Conservation (phyloP, 129 eudicot species). For the Rutidosis leptorrhynchoides region DNA sequence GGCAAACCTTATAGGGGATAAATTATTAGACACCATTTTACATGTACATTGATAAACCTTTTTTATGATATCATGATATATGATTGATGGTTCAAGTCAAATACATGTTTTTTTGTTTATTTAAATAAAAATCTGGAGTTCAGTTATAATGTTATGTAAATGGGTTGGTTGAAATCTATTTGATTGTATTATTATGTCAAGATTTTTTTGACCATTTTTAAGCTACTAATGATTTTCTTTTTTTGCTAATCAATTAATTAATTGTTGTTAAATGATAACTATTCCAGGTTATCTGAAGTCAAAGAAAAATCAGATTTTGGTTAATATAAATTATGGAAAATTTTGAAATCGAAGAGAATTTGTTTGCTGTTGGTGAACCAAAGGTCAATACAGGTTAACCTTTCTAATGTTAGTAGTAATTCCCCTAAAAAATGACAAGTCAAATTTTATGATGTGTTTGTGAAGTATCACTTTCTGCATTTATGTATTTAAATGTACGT, state of each 20-base stretch:
- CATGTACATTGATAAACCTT: neutral
- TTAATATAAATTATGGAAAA: constrained; percentile 54
- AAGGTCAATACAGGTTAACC: constrained; percentile 45
- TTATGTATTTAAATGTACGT: neutral
- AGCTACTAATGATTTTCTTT: constrained; percentile 1
- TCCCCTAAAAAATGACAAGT: neutral
- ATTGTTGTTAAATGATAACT: constrained; percentile 11
- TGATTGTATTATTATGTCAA: neutral
- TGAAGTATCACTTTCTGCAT: neutral
- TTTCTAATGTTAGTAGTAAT: neutral
- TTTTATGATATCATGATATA: too few species aligned
- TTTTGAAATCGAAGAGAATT: constrained; percentile 74
- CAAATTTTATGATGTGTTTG: neutral
- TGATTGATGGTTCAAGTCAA: constrained; percentile 15
- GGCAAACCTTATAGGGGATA: too few species aligned
- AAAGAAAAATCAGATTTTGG: constrained; percentile 6
- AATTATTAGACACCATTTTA: too few species aligned
- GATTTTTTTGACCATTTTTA: constrained; percentile 1
- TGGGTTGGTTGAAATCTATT: constrained; percentile 8
- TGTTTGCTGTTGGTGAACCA: constrained; percentile 80
- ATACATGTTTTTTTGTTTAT: constrained; percentile 8
- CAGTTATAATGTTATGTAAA: neutral
- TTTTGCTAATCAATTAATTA: neutral
- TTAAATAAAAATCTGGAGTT: neutral
- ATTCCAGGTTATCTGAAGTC: constrained; percentile 34